Evolutionary conservation across 1,284 basidiomycete species (phyloP).

Genomic region (Kwoniella shivajii): DNA sequence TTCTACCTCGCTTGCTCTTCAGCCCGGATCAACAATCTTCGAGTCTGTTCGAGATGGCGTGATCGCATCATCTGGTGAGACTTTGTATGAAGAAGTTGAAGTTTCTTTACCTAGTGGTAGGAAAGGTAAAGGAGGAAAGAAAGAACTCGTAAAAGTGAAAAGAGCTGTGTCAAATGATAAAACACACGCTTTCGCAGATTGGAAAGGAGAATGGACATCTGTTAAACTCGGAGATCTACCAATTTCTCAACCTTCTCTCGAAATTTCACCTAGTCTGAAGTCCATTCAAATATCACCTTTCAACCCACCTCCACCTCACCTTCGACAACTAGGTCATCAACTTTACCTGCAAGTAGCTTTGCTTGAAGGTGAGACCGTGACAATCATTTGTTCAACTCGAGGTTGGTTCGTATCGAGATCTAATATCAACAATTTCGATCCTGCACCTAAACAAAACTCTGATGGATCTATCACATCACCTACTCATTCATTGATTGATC

Average conservation of each 20-base stretch:
- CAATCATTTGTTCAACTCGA: slow-evolving; percentile 58
- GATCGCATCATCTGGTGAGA: slow-evolving; percentile 22
- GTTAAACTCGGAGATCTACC: slow-evolving; percentile 46
- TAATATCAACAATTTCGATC: slow-evolving; percentile 56
- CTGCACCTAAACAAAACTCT: slow-evolving; percentile 46
- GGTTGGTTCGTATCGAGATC: slow-evolving; percentile 61
- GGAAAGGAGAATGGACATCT: slow-evolving; percentile 39
- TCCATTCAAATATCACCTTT: slow-evolving; percentile 60
- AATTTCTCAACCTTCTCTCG: slow-evolving; percentile 47
- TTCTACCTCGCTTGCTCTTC: slow-evolving; percentile 53
- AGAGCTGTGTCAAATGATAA: slow-evolving; percentile 41
- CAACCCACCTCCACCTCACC: slow-evolving; percentile 62
- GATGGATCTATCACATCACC: slow-evolving; percentile 37
- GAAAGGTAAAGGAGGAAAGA: slow-evolving; percentile 43
- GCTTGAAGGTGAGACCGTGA: slow-evolving; percentile 60
- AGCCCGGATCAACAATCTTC: slow-evolving; percentile 57
- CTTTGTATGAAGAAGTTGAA: slow-evolving; percentile 41
- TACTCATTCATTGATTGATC: slow-evolving; percentile 59
- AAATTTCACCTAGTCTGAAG: slow-evolving; percentile 52
- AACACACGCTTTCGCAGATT: slow-evolving; percentile 53
- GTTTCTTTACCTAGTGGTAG: slow-evolving; percentile 32
- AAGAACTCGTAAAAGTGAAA: slow-evolving; percentile 44
- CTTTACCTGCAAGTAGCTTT: slow-evolving; percentile 60
- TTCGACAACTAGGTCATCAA: slow-evolving; percentile 60
- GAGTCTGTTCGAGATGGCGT: slow-evolving; percentile 56